Evolutionary conservation across 345 rosid genomes (phyloP), one percentile per base, ranked within the genome.

Genomic region (Aquilaria yunnanensis): DNA sequence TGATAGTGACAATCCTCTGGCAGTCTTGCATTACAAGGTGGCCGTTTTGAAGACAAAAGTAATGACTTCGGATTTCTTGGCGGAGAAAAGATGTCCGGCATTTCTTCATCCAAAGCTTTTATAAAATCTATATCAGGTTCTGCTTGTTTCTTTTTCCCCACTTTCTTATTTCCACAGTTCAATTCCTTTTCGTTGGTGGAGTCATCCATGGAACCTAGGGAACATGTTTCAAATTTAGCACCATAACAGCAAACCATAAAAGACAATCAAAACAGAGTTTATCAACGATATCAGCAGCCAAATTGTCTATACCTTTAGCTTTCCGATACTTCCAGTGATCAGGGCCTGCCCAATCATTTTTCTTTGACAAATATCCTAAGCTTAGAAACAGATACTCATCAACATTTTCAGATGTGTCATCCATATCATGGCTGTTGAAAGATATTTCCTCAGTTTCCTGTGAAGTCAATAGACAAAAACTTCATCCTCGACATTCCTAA

Each of bases 1-100:
- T 88, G 97, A 73, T 86, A 94, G 75, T 94, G 99, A 68, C 96
- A 88, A 83, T 94, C 97, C 81, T 90, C 97, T n/a, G 99, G 98
- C 57, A 94, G 81, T 66, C 66, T 86, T 53, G 86, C 82, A 56
- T 70, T 83, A 69, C 82, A 73, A 53, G 83, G 81, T 61, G 73
- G 57, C 82, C 89, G 77, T 69, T 63, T 94, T 67, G 85, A 86
- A 66, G 96, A 90, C 60, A 94, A 77, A 66, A 88, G 80, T 61
- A 94, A 62, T 23, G 89, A 70, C 72, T 83, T 94, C 1, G 83
- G 80, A 78, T 86, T 88, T 85, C 84, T 90, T 12, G 99, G 97
- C 71, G 90, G 92, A 45, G 78, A 80, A 75, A 86, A 90, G 46
- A 85, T 72, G 71, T 85, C 85, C 23, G 79, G 65, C 61, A 82